These are phyloP conservation scores for Lachancea nothofagi DNA, from an alignment of 805 yeast genomes.

Conservation along the genomic window DNA sequence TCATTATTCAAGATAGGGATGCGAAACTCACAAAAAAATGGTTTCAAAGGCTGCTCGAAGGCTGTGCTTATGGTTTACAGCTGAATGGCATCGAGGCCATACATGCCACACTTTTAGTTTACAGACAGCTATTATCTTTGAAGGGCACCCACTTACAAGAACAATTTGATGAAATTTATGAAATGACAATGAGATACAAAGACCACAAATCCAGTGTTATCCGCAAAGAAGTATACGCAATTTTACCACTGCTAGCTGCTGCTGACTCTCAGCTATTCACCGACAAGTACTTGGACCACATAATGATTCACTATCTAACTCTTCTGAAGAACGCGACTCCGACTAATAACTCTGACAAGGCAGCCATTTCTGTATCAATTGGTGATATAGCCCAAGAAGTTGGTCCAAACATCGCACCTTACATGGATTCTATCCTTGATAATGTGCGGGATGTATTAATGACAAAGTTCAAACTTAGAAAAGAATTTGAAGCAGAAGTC, in stretches of 20 bases:
- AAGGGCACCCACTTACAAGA: constrained; percentile 69
- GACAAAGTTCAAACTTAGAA: constrained; percentile 45
- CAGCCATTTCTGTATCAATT: constrained; percentile 70
- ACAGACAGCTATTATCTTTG: constrained; percentile 65
- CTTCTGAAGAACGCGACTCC: constrained; percentile 55
- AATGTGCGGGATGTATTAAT: constrained; percentile 75
- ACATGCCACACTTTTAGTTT: constrained; percentile 84
- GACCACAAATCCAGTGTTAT: constrained; percentile 73
- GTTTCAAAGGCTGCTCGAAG: constrained; percentile 65
- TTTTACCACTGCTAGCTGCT: constrained; percentile 76
- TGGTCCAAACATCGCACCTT: constrained; percentile 78
- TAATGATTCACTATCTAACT: constrained; percentile 68
- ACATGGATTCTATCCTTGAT: constrained; percentile 80
- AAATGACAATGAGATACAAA: constrained; percentile 63
- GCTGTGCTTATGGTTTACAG: constrained; percentile 57
- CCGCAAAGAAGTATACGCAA: constrained; percentile 76
- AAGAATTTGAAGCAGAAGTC: constrained; percentile 76
- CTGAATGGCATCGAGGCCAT: constrained; percentile 55
- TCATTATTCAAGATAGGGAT: constrained; percentile 77
- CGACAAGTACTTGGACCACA: constrained; percentile 71
- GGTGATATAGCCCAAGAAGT: constrained; percentile 78
- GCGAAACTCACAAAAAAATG: constrained; percentile 62
- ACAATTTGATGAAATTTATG: constrained; percentile 72
- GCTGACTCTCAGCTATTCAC: constrained; percentile 73
- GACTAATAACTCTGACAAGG: constrained; percentile 46